Evolutionary conservation across 2,329 filamentous ascomycete species (phyloP).

Genomic region (Leptographium galeiforme): DNA sequence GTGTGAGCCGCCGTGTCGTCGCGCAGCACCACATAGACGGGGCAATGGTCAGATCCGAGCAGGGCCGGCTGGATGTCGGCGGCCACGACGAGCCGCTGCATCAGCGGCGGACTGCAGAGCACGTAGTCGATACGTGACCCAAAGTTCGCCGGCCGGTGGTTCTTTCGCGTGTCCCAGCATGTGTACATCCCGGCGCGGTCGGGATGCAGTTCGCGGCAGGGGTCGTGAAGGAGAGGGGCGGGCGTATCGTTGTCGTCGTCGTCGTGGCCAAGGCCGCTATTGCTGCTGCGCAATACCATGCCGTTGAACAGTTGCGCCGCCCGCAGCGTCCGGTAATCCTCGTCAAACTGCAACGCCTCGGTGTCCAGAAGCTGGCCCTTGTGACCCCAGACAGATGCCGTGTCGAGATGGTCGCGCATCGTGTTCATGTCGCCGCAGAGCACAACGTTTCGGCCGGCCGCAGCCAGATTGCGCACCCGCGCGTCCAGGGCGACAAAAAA

Average conservation of each 20-base stretch:
- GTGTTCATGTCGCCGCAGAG: constrained; percentile 86
- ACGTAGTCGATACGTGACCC: constrained; percentile 91
- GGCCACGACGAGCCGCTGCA: constrained; percentile 63
- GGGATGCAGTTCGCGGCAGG: constrained; percentile 71
- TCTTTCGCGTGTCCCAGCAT: constrained; percentile 90
- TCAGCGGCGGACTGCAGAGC: constrained; percentile 67
- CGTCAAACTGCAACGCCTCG: constrained; percentile 45
- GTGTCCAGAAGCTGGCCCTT: constrained; percentile 54
- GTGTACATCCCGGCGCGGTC: constrained; percentile 84
- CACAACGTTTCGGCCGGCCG: constrained; percentile 71
- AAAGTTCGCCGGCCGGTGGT: constrained; percentile 89
- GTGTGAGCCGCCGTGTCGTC: constrained; percentile 34
- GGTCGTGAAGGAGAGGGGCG: constrained; percentile 61
- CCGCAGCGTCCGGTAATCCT: constrained; percentile 60
- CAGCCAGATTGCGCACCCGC: constrained; percentile 70
- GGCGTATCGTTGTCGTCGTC: neutral
- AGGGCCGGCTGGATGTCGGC: constrained; percentile 80
- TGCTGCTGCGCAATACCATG: constrained; percentile 53
- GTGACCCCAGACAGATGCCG: constrained; percentile 43
- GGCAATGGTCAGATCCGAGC: constrained; percentile 93
- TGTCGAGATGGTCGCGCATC: constrained; percentile 54
- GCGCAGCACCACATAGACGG: constrained; percentile 66
- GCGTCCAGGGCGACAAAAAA: constrained; percentile 73
- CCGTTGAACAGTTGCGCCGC: constrained; percentile 74
- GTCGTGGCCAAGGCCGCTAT: neutral